Evolutionary conservation across 768 basidiomycete genomes (phyloP).

Genomic region (Tulasnella sp.): DNA sequence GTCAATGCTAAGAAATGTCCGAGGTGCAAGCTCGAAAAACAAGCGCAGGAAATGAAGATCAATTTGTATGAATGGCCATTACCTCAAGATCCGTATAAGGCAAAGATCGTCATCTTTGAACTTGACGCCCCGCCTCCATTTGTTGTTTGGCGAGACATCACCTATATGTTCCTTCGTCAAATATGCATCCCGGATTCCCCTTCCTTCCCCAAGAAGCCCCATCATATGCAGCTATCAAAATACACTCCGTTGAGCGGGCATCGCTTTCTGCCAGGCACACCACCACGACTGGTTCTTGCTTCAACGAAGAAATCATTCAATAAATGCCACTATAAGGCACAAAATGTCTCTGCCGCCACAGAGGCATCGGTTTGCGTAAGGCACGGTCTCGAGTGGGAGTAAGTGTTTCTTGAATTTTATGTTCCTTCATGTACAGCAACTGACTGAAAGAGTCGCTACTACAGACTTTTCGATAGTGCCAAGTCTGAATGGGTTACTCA

Average conservation of each 20-base stretch:
- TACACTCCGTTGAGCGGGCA: neutral
- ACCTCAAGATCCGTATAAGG: neutral
- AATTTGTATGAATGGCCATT: constrained; percentile 10
- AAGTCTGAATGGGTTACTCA: no score
- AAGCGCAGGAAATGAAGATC: constrained; percentile 5
- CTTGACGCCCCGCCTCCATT: neutral
- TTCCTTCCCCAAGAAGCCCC: neutral
- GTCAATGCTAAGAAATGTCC: constrained; percentile 18
- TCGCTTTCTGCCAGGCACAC: neutral
- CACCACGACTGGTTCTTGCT: neutral
- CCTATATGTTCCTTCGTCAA: constrained; percentile 3
- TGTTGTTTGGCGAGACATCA: neutral
- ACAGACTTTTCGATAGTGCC: constrained; percentile 16
- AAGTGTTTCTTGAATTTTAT: no score
- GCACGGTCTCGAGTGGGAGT: no score
- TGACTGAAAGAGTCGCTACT: constrained; percentile 19
- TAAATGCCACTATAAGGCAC: neutral
- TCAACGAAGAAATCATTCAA: constrained; percentile 7
- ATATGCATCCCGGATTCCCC: constrained; percentile 10
- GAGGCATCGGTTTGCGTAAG: no score
- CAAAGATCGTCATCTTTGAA: constrained; percentile 10
- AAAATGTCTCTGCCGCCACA: neutral
- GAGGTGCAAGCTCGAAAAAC: constrained; percentile 23
- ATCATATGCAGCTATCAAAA: neutral
- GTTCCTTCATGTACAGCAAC: no score